phyloP scores from a whole-genome alignment of 305 asterid species.

The Salvia sclarea region DNA sequence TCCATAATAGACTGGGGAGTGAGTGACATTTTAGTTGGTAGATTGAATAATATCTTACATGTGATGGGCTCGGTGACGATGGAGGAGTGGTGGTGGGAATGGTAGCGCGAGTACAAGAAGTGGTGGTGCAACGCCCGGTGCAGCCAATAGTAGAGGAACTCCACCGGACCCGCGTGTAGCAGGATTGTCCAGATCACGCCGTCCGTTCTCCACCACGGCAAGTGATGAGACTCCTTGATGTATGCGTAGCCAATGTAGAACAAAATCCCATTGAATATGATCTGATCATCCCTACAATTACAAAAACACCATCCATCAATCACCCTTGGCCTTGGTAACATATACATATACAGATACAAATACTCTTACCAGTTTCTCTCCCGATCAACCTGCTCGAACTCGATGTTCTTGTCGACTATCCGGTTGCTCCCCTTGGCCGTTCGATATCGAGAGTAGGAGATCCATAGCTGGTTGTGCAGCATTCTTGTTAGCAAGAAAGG shows the following conservation, averaged over 20 bases:
- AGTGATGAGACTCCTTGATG: constrained; percentile 30
- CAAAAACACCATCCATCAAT: too few species aligned
- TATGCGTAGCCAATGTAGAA: constrained; percentile 44
- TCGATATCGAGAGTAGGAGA: constrained; percentile 67
- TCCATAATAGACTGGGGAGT: too few species aligned
- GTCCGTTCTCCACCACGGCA: constrained; percentile 72
- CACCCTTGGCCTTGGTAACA: not conserved
- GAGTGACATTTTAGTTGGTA: too few species aligned
- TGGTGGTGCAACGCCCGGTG: constrained; percentile 94
- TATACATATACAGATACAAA: too few species aligned
- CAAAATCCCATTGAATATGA: constrained; percentile 56
- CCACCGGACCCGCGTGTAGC: constrained; percentile 71
- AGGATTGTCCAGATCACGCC: constrained; percentile 55
- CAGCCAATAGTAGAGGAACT: constrained; percentile 87
- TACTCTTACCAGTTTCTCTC: constrained; percentile 66
- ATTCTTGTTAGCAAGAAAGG: constrained; percentile 55
- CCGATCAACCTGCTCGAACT: constrained; percentile 88
- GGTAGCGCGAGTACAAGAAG: constrained; percentile 85
- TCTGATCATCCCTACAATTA: constrained; percentile 75
- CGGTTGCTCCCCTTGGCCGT: constrained; percentile 71
- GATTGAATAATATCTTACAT: constrained; percentile 18
- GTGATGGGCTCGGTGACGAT: constrained; percentile 89
- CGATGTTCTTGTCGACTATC: constrained; percentile 76
- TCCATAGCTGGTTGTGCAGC: constrained; percentile 81
- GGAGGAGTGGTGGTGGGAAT: constrained; percentile 93